Conservation (phyloP, 371 early-diverging fungal species). For the Thermomucor indicae-seudaticae region DNA sequence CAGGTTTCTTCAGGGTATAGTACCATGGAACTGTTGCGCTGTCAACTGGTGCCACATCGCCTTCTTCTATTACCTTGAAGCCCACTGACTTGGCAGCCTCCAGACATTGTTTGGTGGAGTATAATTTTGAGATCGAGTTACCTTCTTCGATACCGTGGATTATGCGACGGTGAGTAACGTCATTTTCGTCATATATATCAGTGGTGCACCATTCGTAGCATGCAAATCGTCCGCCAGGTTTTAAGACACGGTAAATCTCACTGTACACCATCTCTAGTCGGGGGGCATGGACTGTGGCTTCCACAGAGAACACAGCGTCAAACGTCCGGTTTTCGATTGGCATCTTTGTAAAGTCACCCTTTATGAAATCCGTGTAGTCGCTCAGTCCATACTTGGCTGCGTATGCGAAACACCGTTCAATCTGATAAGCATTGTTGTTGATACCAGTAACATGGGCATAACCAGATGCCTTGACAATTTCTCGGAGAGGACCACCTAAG, state of each 20-base stretch:
- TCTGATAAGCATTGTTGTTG: conserved; percentile 84
- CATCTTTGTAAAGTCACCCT: conserved; percentile 78
- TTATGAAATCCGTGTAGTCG: conserved; percentile 44
- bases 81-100: conserved; percentile 66
- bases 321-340: conserved; percentile 60
- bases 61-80: conserved; percentile 63
- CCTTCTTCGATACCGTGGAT: conserved; percentile 74
- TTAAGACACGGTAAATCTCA: conserved; percentile 72
- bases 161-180: conserved; percentile 60
- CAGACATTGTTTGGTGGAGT: conserved; percentile 55
- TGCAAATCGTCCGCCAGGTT: conserved; percentile 70
- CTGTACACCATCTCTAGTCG: conserved; percentile 64
- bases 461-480: conserved; percentile 69
- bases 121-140: conserved; percentile 76
- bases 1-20: conserved; percentile 45
- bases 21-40: conserved; percentile 68
- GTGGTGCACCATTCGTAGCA: conserved; percentile 82
- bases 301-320: conserved; percentile 75
- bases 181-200: conserved; percentile 59
- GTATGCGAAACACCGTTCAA: conserved; percentile 66
- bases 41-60: conserved; percentile 55
- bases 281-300: conserved; percentile 74
- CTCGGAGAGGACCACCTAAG: conserved; percentile 70
- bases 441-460: conserved; percentile 71
- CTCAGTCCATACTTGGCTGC: conserved; percentile 55